Evolutionary conservation across 2,329 filamentous ascomycete genomes (phyloP).

Genomic region (Fusarium brevicatenulatum): DNA sequence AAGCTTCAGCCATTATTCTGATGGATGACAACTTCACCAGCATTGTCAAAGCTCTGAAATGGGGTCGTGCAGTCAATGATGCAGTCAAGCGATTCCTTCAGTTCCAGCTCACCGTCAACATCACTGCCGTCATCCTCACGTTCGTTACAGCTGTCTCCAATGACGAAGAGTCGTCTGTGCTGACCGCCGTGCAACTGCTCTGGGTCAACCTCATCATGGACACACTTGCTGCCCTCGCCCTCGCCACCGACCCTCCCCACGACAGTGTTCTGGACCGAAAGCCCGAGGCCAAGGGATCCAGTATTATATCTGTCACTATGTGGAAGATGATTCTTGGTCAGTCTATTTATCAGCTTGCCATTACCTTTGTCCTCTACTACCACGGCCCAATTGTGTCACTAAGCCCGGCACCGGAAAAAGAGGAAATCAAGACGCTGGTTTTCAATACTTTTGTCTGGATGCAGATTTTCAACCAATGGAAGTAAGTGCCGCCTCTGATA

Average conservation of each 20-base stretch:
- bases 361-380: conserved; percentile 85
- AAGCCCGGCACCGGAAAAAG: conserved; percentile 15
- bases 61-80: conserved; percentile 82
- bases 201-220: conserved; percentile 99
- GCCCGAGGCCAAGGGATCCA: conserved; percentile 65
- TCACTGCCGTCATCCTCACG: conserved; percentile 87
- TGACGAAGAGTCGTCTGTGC: conserved; percentile 74
- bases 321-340: conserved; percentile 99
- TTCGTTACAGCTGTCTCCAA: conserved; percentile 88
- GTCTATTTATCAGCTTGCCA: conserved; percentile 85
- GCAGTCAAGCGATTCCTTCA: conserved; percentile 81
- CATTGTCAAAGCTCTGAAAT: conserved; percentile 85
- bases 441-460: conserved; percentile 99
- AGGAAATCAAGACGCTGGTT: conserved; percentile 79
- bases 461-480: conserved; percentile 99
- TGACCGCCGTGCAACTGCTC: conserved; percentile 89
- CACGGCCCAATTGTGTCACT: background rate
- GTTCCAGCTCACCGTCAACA: conserved; percentile 87
- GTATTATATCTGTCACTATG: conserved; percentile 87
- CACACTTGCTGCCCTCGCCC: conserved; percentile 87
- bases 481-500: conserved; percentile 64
- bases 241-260: conserved; percentile 90
- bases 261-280: conserved; percentile 83
- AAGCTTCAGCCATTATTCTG: conserved; percentile 84
- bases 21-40: conserved; percentile 91